These are phyloP conservation scores for Populus pruinosa DNA, from an alignment of 345 rosid species.

Conservation along the genomic window DNA sequence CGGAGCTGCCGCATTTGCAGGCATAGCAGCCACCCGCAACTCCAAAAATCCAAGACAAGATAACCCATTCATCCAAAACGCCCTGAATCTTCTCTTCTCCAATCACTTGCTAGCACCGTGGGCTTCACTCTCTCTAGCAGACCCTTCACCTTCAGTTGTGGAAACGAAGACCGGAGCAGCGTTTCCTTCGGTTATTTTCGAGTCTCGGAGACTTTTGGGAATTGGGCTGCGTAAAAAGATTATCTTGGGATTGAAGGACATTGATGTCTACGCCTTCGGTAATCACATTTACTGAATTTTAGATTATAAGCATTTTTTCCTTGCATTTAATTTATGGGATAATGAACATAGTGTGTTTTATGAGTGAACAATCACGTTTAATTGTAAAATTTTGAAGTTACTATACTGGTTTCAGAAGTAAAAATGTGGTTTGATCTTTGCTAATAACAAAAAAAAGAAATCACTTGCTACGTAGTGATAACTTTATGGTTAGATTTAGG, in stretches of 20 bases:
- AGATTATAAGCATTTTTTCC: neutral
- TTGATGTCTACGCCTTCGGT: conserved; percentile 84
- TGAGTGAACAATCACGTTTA: neutral
- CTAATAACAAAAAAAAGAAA: neutral
- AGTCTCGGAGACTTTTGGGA: conserved; percentile 61
- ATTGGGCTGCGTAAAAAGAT: conserved; percentile 74
- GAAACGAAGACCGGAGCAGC: conserved; percentile 64
- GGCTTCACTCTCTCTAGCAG: conserved; percentile 72
- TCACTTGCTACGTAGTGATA: neutral
- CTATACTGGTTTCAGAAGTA: neutral
- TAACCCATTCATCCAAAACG: conserved; percentile 26
- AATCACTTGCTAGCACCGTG: conserved; percentile 33
- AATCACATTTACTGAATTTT: neutral
- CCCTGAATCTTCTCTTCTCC: conserved; percentile 37
- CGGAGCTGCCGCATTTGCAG: conserved; percentile 42
- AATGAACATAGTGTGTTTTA: neutral
- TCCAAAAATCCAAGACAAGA: conserved; percentile 21
- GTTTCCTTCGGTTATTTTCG: conserved; percentile 55
- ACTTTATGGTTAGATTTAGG: neutral
- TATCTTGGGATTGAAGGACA: conserved; percentile 73
- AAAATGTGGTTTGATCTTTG: neutral
- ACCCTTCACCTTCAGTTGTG: conserved; percentile 44
- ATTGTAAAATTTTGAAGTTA: neutral
- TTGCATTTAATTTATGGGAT: neutral
- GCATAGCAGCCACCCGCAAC: conserved; percentile 34